Percentiles rank a stretch among this genome's conserved stretches.
phyloP scores from a whole-genome alignment of 2,329 filamentous ascomycete genomes.

The Cordyceps fumosorosea region DNA sequence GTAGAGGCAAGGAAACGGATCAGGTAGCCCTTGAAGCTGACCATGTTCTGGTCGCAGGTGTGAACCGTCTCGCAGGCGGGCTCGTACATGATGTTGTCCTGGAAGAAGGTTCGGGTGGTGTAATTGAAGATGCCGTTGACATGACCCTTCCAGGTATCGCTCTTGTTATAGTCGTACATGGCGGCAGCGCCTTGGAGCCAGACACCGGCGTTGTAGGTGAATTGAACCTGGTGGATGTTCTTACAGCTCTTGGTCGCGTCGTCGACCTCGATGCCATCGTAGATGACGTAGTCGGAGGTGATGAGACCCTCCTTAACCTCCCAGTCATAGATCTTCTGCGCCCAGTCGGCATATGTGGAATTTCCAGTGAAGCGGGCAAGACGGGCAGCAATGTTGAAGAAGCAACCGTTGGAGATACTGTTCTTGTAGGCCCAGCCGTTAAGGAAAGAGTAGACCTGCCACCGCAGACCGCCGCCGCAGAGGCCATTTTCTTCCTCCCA shows the following conservation, averaged over 20 bases:
- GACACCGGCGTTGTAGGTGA: slow-evolving; percentile 64
- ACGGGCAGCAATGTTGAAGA: slow-evolving; percentile 63
- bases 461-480: slow-evolving; percentile 71
- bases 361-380: slow-evolving; percentile 75
- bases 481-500: slow-evolving; percentile 50
- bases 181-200: slow-evolving; percentile 56
- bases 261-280: slow-evolving; percentile 38
- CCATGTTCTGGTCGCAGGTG: slow-evolving; percentile 64
- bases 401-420: slow-evolving; percentile 61
- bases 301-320: slow-evolving; percentile 50
- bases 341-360: slow-evolving; percentile 71
- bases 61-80: slow-evolving; percentile 55
- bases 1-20: slow-evolving; percentile 58
- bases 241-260: slow-evolving; percentile 38
- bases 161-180: slow-evolving; percentile 55
- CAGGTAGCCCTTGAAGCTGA: slow-evolving; percentile 70
- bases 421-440: slow-evolving; percentile 65
- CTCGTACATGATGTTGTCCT: slow-evolving; percentile 52
- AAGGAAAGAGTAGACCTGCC: slow-evolving; percentile 81
- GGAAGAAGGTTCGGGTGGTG: slow-evolving; percentile 48
- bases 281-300: slow-evolving; percentile 46
- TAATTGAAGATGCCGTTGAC: slow-evolving; percentile 51
- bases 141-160: slow-evolving; percentile 49
- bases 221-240: slow-evolving; percentile 51
- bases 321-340: slow-evolving; percentile 64